Base-by-base conservation (phyloP, 805 yeast species). In the Jamesozyma lodderae region DNA sequence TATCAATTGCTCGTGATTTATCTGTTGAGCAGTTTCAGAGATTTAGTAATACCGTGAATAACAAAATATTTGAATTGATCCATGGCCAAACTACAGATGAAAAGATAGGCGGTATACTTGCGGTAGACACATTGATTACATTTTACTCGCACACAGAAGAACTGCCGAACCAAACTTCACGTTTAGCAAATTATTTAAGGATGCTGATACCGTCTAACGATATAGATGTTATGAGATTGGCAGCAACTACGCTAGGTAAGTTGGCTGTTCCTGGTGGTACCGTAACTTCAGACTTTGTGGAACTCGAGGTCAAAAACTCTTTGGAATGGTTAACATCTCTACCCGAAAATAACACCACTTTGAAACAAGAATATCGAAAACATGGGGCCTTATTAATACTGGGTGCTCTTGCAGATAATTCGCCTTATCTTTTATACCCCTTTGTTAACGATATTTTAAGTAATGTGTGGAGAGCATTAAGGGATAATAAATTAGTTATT, bases 341-440 rank as follows among this genome's bases (percentile, higher is more conserved):
- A 10, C 59, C 62, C 11, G 65, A 60, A 43, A 54, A 50, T 33
- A 52, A 58, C n/a, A 54, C 61, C 2, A 60, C 53, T 37, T 95
- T 87, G 45, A 79, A 85, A 46, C 86, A 81, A 51, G 95, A 86
- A 49, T 73, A 74, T 32, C 74, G 94, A 51, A 76, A 92, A 45
- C 96, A 90, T 55, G 96, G 96, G 0, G 95, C 96, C 1, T 77
- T 87, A 27, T 67, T 90, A 37, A 78, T 86, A 30, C 74, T 92
- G 29, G 74, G 81, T 6, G 81, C 96, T 1, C 70, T 92, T 43
- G 95, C 96, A 0, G 75, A 75, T 39, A 83, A 84, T 52, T 81
- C 94, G 1, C 95, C 97, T 2, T 83, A 94, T 7, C 65, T 87
- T 41, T 66, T 90, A 36, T 82, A 82, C 54, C 75, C 79, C 25